A percentile compares a stretch with the other conserved stretches of the same genome.
phyloP scores from a whole-genome alignment of 148 eudicot species.

The Rhododendron simsii region DNA sequence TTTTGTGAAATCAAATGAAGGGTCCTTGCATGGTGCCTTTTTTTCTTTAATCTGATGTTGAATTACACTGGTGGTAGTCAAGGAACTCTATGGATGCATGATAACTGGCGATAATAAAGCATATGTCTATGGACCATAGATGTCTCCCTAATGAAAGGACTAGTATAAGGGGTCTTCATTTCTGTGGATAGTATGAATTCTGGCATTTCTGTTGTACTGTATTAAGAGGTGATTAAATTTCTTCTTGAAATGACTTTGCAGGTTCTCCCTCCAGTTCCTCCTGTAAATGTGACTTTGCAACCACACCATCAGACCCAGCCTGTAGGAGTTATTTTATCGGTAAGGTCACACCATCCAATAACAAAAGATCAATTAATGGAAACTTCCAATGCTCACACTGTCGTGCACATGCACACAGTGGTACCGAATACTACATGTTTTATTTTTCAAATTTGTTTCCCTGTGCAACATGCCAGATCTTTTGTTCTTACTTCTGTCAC shows the following conservation, averaged over 20 bases:
- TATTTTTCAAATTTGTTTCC: not conserved
- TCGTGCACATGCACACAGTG: not conserved
- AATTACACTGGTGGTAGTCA: not conserved
- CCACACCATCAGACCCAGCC: constrained; percentile 69
- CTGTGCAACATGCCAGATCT: not conserved
- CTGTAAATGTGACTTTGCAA: constrained; percentile 54
- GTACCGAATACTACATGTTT: not conserved
- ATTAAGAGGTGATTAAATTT: not conserved
- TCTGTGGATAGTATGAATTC: not conserved
- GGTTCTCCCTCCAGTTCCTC: constrained; percentile 86
- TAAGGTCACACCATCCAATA: constrained; percentile 28
- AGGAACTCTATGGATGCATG: not conserved
- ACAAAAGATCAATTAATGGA: too few relatives aligned
- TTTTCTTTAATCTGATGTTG: not conserved
- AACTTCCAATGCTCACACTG: not conserved
- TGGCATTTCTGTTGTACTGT: not conserved
- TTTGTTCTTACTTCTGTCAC: not conserved
- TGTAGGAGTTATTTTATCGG: constrained; percentile 71
- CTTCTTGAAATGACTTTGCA: constrained; percentile 20
- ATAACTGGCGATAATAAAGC: not conserved
- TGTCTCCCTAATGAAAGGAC: not conserved
- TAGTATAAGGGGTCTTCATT: not conserved
- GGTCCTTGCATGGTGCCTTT: not conserved
- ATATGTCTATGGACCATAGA: not conserved
- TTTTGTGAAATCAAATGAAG: not conserved